These are phyloP conservation scores for Malassezia obtusa DNA, from an alignment of 1,284 basidiomycete genomes.

Conservation along the genomic window DNA sequence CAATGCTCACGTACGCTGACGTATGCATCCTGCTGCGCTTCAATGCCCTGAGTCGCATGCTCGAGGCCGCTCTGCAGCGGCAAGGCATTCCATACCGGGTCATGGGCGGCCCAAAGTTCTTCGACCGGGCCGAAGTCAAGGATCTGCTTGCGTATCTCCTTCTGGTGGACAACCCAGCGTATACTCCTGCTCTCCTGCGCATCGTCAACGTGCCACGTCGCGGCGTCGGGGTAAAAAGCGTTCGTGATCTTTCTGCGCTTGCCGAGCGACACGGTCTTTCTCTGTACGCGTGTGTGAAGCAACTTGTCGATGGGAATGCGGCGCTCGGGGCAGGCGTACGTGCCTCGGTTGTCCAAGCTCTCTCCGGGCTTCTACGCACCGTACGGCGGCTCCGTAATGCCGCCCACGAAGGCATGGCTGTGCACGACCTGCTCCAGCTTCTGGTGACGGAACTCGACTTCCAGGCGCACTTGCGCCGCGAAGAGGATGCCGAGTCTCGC, in stretches of 20 bases:
- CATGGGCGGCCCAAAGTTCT: conserved; percentile 75
- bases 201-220: conserved; percentile 67
- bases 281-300: conserved; percentile 55
- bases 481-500: conserved; percentile 63
- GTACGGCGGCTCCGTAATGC: conserved; percentile 34
- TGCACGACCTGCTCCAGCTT: conserved; percentile 60
- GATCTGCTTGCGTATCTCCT: conserved; percentile 66
- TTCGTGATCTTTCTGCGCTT: conserved; percentile 56
- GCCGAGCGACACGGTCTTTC: conserved; percentile 56
- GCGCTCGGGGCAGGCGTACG: not conserved
- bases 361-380: conserved; percentile 49
- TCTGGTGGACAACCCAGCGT: conserved; percentile 69
- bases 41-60: conserved; percentile 67
- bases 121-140: conserved; percentile 68
- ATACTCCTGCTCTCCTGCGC: conserved; percentile 61
- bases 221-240: conserved; percentile 71
- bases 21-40: conserved; percentile 59
- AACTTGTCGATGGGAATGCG: conserved; percentile 3
- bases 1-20: conserved; percentile 52
- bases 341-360: conserved; percentile 52
- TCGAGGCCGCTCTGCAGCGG: conserved; percentile 69
- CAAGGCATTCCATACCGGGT: conserved; percentile 68
- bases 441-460: conserved; percentile 60
- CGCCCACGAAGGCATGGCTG: conserved; percentile 57
- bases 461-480: conserved; percentile 60